Evolutionary conservation across 345 rosid genomes (phyloP).

Genomic region (Salix koriyanagi): DNA sequence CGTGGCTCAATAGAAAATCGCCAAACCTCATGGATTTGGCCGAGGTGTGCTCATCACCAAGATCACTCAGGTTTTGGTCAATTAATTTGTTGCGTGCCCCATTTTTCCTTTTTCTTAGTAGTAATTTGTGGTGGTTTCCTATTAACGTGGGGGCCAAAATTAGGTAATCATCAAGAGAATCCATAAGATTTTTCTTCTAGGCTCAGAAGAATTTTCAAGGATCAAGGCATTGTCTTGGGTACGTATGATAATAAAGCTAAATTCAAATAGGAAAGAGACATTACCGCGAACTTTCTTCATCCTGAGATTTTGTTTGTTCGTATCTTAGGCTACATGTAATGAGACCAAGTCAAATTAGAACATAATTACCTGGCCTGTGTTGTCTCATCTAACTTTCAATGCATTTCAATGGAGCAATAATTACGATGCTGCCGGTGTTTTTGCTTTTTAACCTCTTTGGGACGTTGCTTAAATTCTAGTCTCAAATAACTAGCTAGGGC

Average conservation of each 20-base stretch:
- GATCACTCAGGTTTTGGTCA: conserved; percentile 30
- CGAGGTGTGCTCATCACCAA: conserved; percentile 21
- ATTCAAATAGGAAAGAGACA: conserved; percentile 21
- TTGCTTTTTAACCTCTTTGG: not conserved
- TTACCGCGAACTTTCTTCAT: conserved; percentile 25
- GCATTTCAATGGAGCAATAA: not conserved
- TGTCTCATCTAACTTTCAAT: conserved; percentile 16
- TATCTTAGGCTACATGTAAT: conserved; percentile 21
- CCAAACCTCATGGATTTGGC: conserved; percentile 4
- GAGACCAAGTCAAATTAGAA: conserved; percentile 20
- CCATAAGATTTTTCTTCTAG: conserved; percentile 23
- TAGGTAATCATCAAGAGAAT: conserved; percentile 35
- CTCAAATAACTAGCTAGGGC: too few relatives aligned
- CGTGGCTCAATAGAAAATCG: conserved; percentile 10
- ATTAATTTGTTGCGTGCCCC: not conserved
- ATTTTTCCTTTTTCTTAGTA: not conserved
- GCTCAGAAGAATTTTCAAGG: conserved; percentile 17
- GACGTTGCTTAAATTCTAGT: not conserved
- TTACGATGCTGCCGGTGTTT: conserved; percentile 8
- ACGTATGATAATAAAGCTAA: not conserved
- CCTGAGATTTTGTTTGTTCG: conserved; percentile 36
- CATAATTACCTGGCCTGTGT: conserved; percentile 17
- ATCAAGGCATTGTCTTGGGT: not conserved
- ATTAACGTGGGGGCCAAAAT: conserved; percentile 26
- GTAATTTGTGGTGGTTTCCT: not conserved